phyloP scores from a whole-genome alignment of 768 basidiomycete species.

The Hygrophoropsis aurantiaca region DNA sequence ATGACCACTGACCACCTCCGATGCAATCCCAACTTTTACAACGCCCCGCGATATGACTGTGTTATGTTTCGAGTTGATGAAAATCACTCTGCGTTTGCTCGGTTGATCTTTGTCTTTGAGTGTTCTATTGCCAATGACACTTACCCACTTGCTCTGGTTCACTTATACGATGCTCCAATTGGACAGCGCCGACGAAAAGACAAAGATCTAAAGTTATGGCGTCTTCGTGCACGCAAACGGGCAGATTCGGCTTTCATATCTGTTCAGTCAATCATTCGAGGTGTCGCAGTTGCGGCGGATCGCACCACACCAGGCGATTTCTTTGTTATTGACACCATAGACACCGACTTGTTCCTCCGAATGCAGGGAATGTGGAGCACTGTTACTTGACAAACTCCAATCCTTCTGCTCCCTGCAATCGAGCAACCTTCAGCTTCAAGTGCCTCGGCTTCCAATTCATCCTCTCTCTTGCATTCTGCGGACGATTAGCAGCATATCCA shows the following conservation, averaged over 20 bases:
- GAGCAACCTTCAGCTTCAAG: background rate
- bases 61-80: conserved; percentile 21
- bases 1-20: conserved; percentile 69
- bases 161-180: conserved; percentile 14
- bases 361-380: background rate
- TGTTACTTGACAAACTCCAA: no score
- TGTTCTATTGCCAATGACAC: conserved; percentile 6
- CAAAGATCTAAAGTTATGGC: conserved; percentile 17
- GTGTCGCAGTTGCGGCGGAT: conserved; percentile 23
- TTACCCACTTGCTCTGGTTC: conserved; percentile 17
- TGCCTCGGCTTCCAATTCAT: no score
- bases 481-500: conserved; percentile 23
- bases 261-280: conserved; percentile 26
- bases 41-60: conserved; percentile 25
- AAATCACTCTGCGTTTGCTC: conserved; percentile 15
- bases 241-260: conserved; percentile 20
- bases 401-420: background rate
- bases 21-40: conserved; percentile 55
- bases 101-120: conserved; percentile 19
- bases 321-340: conserved; percentile 27
- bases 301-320: conserved; percentile 14
- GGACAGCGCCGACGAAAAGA: conserved; percentile 14
- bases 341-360: conserved; percentile 26
- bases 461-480: no score
- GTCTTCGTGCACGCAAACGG: conserved; percentile 8